Base-by-base conservation (phyloP, 2,329 filamentous ascomycete species). In the Akanthomyces dipterigenus region DNA sequence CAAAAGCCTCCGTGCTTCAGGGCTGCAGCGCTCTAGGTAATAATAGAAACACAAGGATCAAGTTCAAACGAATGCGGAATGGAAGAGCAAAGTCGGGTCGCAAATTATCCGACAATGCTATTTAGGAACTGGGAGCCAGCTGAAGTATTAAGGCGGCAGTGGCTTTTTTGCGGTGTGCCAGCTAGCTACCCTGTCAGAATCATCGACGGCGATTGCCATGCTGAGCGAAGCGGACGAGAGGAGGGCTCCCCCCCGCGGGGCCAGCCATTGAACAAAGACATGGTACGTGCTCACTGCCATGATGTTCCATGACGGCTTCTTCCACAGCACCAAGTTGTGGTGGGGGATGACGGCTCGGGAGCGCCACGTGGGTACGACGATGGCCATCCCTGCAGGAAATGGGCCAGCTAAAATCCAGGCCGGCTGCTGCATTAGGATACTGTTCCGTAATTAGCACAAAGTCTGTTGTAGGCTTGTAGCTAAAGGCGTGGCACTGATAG, bases 301-400 rank as follows among this genome's bases (percentile, higher is more conserved):
- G 42, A 56, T 46, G 42, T 38, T 62, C 34, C 26, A 50, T 40
- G 49, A 36, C 38, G 28, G 34, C 24, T 36, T 51, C 36, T 49
- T 28, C 31, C 31, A 43, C 36, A 49, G 40, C 20, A 18, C n/a
- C n/a, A 34, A 45, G 20, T 31, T 31, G 43, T 50, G 53, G 51
- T 56, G 36, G 53, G 24, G 51, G 53, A 42, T 14, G 43, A 54
- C 18, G 51, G 58, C 42, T 61, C 60, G 53, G 60, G 53, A 55
- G 60, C 51, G 60, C 60, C 60, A 62, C 60, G 60, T 62, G 60
- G 60, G 40, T 53, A 61, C 50, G 20, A 60, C 57, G 57, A 61
- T 61, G 18, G 43, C 43, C 28, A 51, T 28, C 56, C 46, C 48
- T 51, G 36, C 38, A 38, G 36, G 36, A 14, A 28, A 24, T n/a